phyloP scores from a whole-genome alignment of 768 basidiomycete species.

The Lanmaoa pseudosensibilis region DNA sequence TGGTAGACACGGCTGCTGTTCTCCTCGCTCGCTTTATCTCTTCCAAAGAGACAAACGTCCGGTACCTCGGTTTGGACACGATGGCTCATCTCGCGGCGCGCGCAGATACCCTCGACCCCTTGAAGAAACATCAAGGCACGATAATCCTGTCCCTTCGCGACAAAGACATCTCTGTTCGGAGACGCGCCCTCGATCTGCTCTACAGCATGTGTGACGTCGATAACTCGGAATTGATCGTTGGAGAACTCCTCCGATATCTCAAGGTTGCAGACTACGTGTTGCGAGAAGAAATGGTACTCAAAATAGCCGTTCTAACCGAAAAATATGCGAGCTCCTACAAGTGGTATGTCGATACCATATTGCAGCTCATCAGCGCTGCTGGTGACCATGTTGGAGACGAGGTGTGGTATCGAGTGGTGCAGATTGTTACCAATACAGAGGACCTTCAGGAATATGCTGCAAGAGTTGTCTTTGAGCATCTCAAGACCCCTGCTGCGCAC shows the following conservation, averaged over 20 bases:
- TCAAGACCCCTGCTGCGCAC: slow-evolving; percentile 82
- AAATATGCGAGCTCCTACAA: slow-evolving; percentile 97
- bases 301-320: slow-evolving; percentile 98
- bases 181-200: slow-evolving; percentile 90
- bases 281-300: slow-evolving; percentile 97
- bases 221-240: slow-evolving; percentile 95
- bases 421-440: slow-evolving; percentile 98
- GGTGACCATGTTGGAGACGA: slow-evolving; percentile 99
- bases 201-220: slow-evolving; percentile 99
- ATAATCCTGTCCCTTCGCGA: slow-evolving; percentile 94
- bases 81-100: slow-evolving; percentile 98
- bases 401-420: slow-evolving; percentile 99
- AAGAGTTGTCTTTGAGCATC: slow-evolving; percentile 84
- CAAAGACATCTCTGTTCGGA: slow-evolving; percentile 94
- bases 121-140: slow-evolving; percentile 94
- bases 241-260: slow-evolving; percentile 90
- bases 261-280: slow-evolving; percentile 96
- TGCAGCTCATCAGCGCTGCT: slow-evolving; percentile 93
- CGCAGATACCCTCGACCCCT: slow-evolving; percentile 84
- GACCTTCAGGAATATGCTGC: slow-evolving; percentile 97
- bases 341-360: slow-evolving; percentile 98
- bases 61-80: slow-evolving; percentile 95
- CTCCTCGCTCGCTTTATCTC: slow-evolving; percentile 95
- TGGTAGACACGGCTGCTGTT: slow-evolving; percentile 85
- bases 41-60: slow-evolving; percentile 97